These are phyloP conservation scores for Aureoboletus auriporus DNA, from an alignment of 768 basidiomycete genomes.

Conservation along the genomic window DNA sequence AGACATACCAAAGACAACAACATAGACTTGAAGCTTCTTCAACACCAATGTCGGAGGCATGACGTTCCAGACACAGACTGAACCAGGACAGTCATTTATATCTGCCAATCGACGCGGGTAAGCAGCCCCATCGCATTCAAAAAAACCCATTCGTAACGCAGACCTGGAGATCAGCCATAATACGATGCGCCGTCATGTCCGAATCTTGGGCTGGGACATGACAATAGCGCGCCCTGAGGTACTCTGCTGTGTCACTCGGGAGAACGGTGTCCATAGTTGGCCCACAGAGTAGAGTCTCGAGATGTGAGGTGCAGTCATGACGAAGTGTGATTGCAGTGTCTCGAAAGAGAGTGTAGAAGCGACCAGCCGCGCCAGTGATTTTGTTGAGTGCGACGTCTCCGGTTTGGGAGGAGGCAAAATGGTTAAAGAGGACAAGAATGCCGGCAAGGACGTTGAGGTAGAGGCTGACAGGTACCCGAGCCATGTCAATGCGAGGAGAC, in stretches of 20 bases:
- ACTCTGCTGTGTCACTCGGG: not conserved
- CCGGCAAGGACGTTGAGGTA: slow-evolving; percentile 18
- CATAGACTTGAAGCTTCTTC: not conserved
- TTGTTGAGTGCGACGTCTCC: slow-evolving; percentile 18
- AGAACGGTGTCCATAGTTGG: not conserved
- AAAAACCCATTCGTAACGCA: not conserved
- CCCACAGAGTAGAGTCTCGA: slow-evolving; percentile 3
- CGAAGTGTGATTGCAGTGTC: slow-evolving; percentile 3
- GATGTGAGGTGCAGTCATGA: slow-evolving; percentile 1
- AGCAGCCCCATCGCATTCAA: not conserved
- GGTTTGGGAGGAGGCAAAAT: slow-evolving; percentile 13
- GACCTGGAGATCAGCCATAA: not conserved
- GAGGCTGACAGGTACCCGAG: slow-evolving; percentile 13
- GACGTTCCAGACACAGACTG: slow-evolving; percentile 6
- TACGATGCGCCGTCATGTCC: not conserved
- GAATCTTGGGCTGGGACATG: not conserved
- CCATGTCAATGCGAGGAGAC: not conserved
- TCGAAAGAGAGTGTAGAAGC: slow-evolving; percentile 14
- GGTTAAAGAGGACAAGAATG: slow-evolving; percentile 16
- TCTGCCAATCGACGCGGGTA: not conserved
- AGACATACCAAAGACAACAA: not conserved
- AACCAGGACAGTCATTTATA: not conserved
- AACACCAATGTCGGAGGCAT: not conserved
- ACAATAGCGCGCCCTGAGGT: slow-evolving; percentile 5
- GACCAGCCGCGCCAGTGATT: slow-evolving; percentile 13